Conservation (phyloP, 768 basidiomycete genomes). For the Mycena rebaudengoi region DNA sequence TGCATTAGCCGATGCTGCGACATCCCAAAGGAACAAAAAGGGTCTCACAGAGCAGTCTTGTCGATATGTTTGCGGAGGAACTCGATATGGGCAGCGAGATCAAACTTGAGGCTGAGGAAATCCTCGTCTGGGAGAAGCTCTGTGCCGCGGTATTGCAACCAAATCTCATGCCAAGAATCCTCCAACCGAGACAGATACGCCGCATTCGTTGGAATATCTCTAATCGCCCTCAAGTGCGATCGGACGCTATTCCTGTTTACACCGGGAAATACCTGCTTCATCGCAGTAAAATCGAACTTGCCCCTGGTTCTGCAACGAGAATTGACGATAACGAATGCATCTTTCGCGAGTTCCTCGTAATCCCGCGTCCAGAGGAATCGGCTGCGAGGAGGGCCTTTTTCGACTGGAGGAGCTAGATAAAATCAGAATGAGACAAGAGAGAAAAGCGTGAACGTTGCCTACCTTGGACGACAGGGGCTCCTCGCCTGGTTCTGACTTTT, state of each 20-base stretch:
- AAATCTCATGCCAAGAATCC: conserved; percentile 82
- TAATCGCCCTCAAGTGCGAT: conserved; percentile 68
- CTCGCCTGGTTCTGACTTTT: conserved; percentile 36
- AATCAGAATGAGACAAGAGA: no score
- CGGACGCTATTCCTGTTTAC: conserved; percentile 79
- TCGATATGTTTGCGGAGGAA: conserved; percentile 85
- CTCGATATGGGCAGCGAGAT: conserved; percentile 81
- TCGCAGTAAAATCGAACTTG: conserved; percentile 74
- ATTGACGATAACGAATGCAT: conserved; percentile 83
- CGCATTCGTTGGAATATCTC: conserved; percentile 70
- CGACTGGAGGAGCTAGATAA: conserved; percentile 26
- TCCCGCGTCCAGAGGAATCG: conserved; percentile 87
- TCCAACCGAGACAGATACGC: conserved; percentile 83
- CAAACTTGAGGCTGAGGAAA: conserved; percentile 74
- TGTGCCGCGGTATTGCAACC: conserved; percentile 76
- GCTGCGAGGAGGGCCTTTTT: conserved; percentile 54
- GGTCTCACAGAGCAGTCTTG: conserved; percentile 84
- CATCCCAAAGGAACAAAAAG: conserved; percentile 19
- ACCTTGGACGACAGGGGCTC: conserved; percentile 36
- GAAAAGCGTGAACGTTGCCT: no score
- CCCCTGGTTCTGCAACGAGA: conserved; percentile 73
- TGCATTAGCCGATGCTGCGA: background rate
- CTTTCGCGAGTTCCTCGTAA: conserved; percentile 88
- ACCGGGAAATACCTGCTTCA: conserved; percentile 82
- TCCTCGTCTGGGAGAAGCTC: conserved; percentile 75